Evolutionary conservation across 805 yeast species (phyloP).

Genomic region (Nakazawaea populi): DNA sequence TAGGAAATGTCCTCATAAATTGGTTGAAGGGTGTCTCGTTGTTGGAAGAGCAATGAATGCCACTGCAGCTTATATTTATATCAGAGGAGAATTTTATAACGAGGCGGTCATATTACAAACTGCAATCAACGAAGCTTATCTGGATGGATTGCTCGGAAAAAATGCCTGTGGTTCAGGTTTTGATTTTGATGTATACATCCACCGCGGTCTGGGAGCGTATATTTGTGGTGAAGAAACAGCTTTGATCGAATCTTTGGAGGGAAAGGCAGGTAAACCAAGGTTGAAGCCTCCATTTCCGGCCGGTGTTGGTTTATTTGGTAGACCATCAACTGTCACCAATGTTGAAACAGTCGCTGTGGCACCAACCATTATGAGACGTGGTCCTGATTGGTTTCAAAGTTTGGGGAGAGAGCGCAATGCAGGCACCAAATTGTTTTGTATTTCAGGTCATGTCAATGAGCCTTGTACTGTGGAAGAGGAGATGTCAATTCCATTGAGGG

Average conservation of each 20-base stretch:
- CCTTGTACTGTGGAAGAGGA: conserved; percentile 94
- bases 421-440: conserved; percentile 81
- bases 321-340: conserved; percentile 88
- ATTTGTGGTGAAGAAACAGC: conserved; percentile 93
- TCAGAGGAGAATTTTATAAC: conserved; percentile 85
- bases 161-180: conserved; percentile 86
- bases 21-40: conserved; percentile 85
- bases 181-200: conserved; percentile 76
- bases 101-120: conserved; percentile 69
- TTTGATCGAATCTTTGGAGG: conserved; percentile 81
- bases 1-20: conserved; percentile 87
- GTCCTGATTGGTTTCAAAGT: conserved; percentile 80
- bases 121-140: conserved; percentile 85
- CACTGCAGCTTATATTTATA: conserved; percentile 86
- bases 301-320: conserved; percentile 85
- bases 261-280: conserved; percentile 92
- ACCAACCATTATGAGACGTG: conserved; percentile 84
- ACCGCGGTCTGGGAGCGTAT: conserved; percentile 93
- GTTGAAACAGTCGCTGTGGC: conserved; percentile 90
- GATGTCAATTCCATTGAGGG: conserved; percentile 83
- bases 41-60: conserved; percentile 94
- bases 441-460: conserved; percentile 86
- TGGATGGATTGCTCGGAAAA: conserved; percentile 74
- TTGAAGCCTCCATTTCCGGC: conserved; percentile 95
- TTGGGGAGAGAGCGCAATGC: conserved; percentile 82